Percentiles rank a stretch among this genome's conserved stretches.
Evolutionary conservation across 1,139 yeast species (phyloP).

Genomic region (Taiozyma sp.): DNA sequence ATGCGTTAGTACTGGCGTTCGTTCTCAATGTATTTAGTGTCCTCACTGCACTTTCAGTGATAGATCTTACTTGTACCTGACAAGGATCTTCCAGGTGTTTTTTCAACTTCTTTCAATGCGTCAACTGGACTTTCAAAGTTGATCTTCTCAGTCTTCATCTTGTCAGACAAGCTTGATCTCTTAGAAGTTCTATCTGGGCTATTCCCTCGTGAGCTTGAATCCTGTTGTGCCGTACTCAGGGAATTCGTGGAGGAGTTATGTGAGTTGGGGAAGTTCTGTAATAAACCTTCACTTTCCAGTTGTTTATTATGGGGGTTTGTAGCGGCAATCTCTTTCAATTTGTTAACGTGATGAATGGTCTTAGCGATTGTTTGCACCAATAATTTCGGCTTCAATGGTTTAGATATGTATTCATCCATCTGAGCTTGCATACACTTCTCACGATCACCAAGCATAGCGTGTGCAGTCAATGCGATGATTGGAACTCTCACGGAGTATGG

Average conservation of each 20-base stretch:
- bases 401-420: slow-evolving; percentile 86
- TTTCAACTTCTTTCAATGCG: background rate
- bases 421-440: slow-evolving; percentile 83
- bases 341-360: slow-evolving; percentile 62
- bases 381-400: slow-evolving; percentile 79
- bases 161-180: slow-evolving; percentile 14
- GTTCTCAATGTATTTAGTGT: slow-evolving; percentile 8
- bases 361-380: slow-evolving; percentile 80
- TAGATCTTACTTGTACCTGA: slow-evolving; percentile 8
- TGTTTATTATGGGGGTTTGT: slow-evolving; percentile 21
- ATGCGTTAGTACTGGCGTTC: background rate
- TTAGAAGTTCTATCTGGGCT: background rate
- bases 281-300: slow-evolving; percentile 15
- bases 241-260: slow-evolving; percentile 11
- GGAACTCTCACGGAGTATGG: slow-evolving; percentile 68
- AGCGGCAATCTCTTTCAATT: slow-evolving; percentile 19
- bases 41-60: slow-evolving; percentile 13
- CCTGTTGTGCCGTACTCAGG: background rate
- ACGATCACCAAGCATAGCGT: slow-evolving; percentile 84
- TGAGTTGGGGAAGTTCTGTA: slow-evolving; percentile 5
- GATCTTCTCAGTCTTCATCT: slow-evolving; percentile 3
- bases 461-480: slow-evolving; percentile 85
- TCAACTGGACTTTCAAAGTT: background rate
- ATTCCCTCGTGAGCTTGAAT: background rate
- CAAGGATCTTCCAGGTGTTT: slow-evolving; percentile 7